A percentile compares a stretch with the other conserved stretches of the same genome.
phyloP scores from a whole-genome alignment of 2,329 filamentous ascomycete species.

The Claviceps monticola region DNA sequence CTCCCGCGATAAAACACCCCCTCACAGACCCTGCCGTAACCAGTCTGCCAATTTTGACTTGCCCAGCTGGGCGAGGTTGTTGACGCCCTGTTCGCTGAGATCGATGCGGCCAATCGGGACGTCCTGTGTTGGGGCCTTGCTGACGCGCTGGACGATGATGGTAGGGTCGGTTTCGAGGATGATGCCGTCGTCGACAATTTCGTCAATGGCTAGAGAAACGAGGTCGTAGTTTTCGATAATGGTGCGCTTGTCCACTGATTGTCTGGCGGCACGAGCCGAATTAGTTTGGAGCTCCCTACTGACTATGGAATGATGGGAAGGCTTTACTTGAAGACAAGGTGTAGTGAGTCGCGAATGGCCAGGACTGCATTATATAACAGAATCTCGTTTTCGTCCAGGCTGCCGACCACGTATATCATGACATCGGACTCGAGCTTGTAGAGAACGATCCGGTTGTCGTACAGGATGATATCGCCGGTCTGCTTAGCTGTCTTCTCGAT shows the following conservation, averaged over 20 bases:
- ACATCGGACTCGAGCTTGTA: slow-evolving; percentile 98
- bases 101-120: slow-evolving; percentile 88
- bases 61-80: slow-evolving; percentile 88
- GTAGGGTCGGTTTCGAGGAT: slow-evolving; percentile 96
- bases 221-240: slow-evolving; percentile 98
- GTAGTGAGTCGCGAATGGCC: slow-evolving; percentile 77
- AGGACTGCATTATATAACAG: slow-evolving; percentile 89
- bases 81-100: slow-evolving; percentile 85
- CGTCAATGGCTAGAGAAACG: slow-evolving; percentile 84
- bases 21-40: slow-evolving; percentile 68
- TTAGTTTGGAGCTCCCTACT: background rate
- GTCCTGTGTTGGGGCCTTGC: slow-evolving; percentile 81
- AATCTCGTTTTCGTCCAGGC: slow-evolving; percentile 90
- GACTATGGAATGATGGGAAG: background rate
- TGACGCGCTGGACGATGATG: slow-evolving; percentile 83
- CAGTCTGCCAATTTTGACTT: slow-evolving; percentile 84
- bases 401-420: slow-evolving; percentile 87
- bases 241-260: slow-evolving; percentile 93
- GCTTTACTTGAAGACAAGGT: slow-evolving; percentile 85
- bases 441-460: slow-evolving; percentile 89
- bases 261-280: slow-evolving; percentile 36
- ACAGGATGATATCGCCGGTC: slow-evolving; percentile 89
- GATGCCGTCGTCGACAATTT: slow-evolving; percentile 89
- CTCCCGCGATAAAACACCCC: background rate
- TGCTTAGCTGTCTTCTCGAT: slow-evolving; percentile 94